Percentiles rank a stretch among this genome's conserved stretches.
Evolutionary conservation across 139 green algal genomes (phyloP).

Genomic region (Protoeuglena noctilucae): DNA sequence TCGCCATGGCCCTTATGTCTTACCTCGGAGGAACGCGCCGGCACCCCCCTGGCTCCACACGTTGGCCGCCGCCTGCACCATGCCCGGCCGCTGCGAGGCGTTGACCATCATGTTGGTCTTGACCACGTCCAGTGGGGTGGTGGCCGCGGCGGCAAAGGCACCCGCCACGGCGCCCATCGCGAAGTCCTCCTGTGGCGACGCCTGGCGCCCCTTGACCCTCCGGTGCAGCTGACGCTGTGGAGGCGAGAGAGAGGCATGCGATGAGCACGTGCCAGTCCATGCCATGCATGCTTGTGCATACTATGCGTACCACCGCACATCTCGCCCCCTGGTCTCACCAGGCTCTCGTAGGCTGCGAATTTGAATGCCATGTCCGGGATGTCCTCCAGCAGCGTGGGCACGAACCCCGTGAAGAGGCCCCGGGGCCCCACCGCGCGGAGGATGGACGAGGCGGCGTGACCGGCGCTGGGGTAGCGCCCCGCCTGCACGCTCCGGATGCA

Average conservation of each 20-base stretch:
- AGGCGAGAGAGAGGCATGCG: too few species aligned
- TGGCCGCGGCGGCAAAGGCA: conserved; percentile 53
- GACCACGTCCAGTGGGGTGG: conserved; percentile 77
- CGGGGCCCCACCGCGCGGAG: conserved; percentile 30
- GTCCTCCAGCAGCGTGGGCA: conserved; percentile 69
- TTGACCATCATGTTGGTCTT: conserved; percentile 85
- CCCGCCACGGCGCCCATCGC: conserved; percentile 52
- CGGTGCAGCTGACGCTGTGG: too few species aligned
- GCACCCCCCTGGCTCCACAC: conserved; percentile 4
- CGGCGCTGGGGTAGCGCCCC: conserved; percentile 54
- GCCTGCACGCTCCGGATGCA: conserved; percentile 73
- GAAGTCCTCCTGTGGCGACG: conserved; percentile 44
- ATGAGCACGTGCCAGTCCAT: too few species aligned
- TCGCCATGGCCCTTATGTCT: too few species aligned
- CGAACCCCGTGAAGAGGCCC: conserved; percentile 63
- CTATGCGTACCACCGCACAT: too few species aligned
- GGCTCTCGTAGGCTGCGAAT: conserved; percentile 62
- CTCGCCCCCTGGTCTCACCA: conserved; percentile 10
- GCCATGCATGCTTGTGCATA: too few species aligned
- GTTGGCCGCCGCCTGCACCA: conserved; percentile 24
- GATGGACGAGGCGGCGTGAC: conserved; percentile 38
- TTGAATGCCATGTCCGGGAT: conserved; percentile 79
- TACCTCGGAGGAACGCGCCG: conserved; percentile 7
- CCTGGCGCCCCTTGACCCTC: conserved; percentile 4
- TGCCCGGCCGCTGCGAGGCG: conserved; percentile 36